Conservation (phyloP, 169 alveolate species). For the Cryptosporidium baileyi region DNA sequence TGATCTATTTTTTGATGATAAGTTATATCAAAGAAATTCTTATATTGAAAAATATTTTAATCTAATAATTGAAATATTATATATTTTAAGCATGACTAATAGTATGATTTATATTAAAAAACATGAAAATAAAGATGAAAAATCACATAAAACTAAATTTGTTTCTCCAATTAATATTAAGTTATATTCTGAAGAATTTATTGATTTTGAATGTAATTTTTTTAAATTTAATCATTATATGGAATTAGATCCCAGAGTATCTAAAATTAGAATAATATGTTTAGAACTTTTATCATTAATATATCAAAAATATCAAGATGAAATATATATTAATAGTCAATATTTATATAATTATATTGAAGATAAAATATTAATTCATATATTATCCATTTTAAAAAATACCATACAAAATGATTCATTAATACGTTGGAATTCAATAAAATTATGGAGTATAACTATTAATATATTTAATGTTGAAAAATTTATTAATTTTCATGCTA, state of each 20-base stretch:
- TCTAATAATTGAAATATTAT: not conserved
- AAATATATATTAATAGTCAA: not conserved
- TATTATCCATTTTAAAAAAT: constrained; percentile 12
- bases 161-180: constrained; percentile 2
- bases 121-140: not conserved
- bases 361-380: constrained; percentile 5
- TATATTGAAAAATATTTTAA: constrained; percentile 38
- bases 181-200: constrained; percentile 12
- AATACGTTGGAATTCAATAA: not conserved
- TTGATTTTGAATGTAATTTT: constrained; percentile 31
- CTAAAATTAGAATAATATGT: constrained; percentile 7
- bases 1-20: constrained; percentile 2
- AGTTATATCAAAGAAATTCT: not conserved
- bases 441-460: constrained; percentile 3
- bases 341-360: not conserved
- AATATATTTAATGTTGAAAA: not conserved
- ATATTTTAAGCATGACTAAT: constrained; percentile 23
- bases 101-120: constrained; percentile 3
- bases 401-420: constrained; percentile 6
- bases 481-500: constrained; percentile 12
- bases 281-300: not conserved
- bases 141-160: not conserved
- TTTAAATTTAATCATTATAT: not conserved
- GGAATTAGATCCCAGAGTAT: constrained; percentile 18
- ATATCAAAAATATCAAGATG: not conserved